Evolutionary conservation across 768 basidiomycete genomes (phyloP), one percentile per base, ranked within the genome.

Genomic region (Hypsizygus marmoreus): DNA sequence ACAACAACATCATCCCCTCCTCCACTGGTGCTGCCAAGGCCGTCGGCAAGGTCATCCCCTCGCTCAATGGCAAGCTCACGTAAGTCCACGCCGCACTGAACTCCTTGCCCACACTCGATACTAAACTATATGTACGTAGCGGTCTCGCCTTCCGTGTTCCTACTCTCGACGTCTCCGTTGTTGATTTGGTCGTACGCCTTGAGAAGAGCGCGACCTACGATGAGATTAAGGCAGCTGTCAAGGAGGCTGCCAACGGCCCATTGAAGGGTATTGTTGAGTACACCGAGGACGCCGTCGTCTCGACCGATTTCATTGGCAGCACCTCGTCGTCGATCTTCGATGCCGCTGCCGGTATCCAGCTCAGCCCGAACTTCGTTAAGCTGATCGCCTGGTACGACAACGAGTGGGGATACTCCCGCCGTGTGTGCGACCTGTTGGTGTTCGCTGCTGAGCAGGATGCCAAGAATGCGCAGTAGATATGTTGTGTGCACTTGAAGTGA

Each of bases 1-100:
- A 86, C 72, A 89, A 88, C 77, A 99, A 99, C 83, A 97, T 99
- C 75, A 99, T 99, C 66, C 95, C 95, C 39, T 97, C 95, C 17
- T 95, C 95, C 58, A 97, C 95, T 56, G 95, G 95, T 73, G 95
- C 95, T 54, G 95, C 95, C 69, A 99, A 98, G 83, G 94, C 94
- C 54, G 93, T 95, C 64, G 94, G 94, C 61, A 95, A 97, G 79
- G 94, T 99, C 71, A 97, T 98, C 67, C 95, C 95, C 49, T 67
- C 71, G 40, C 81, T 99, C 58, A 97, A 97, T 73, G 95, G 95
- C 74, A 98, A 97, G 77, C 86, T 99, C 64, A 98, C 94, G 88
- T 91, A 65, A 59, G 86, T 70, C 16, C 43, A 23, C 40, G 2
- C 53, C n/a, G n/a, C 4, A 17, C 23, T 4, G 37, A 10, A 10